These are phyloP conservation scores for Tuber melanosporum DNA, from an alignment of 495 filamentous ascomycete genomes.

Conservation along the genomic window DNA sequence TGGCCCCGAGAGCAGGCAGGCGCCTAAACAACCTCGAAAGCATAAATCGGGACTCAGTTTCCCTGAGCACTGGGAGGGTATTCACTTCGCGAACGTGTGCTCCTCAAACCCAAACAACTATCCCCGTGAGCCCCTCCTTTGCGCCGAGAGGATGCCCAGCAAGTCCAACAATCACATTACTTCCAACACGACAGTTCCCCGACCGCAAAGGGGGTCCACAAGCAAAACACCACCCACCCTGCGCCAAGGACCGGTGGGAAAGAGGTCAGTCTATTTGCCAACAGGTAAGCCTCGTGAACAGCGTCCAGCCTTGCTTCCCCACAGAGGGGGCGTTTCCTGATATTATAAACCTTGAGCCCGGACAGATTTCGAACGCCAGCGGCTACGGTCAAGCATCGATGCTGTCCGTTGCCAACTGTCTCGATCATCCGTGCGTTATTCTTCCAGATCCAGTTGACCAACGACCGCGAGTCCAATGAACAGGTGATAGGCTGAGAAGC, in stretches of 20 bases:
- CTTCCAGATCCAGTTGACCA: background rate
- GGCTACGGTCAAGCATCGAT: background rate
- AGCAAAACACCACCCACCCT: background rate
- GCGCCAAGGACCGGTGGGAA: background rate
- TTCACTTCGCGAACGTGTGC: background rate
- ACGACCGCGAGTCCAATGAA: background rate
- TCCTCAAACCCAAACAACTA: background rate
- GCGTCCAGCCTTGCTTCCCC: background rate
- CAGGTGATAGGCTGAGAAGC: background rate
- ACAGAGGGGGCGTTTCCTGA: background rate
- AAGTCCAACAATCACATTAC: background rate
- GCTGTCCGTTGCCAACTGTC: constrained; percentile 3
- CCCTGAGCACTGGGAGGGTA: background rate
- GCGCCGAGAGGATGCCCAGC: background rate
- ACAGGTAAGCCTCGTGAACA: background rate
- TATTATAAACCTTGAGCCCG: background rate
- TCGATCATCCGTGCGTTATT: background rate
- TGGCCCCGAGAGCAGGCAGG: background rate
- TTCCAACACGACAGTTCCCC: background rate
- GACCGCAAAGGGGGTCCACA: background rate
- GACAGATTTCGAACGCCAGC: background rate
- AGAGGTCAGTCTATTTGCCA: background rate
- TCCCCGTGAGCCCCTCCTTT: background rate
- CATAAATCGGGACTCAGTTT: background rate
- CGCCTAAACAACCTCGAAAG: background rate